These are phyloP conservation scores for Penicillium roqueforti DNA, from an alignment of 495 filamentous ascomycete species.

Conservation along the genomic window DNA sequence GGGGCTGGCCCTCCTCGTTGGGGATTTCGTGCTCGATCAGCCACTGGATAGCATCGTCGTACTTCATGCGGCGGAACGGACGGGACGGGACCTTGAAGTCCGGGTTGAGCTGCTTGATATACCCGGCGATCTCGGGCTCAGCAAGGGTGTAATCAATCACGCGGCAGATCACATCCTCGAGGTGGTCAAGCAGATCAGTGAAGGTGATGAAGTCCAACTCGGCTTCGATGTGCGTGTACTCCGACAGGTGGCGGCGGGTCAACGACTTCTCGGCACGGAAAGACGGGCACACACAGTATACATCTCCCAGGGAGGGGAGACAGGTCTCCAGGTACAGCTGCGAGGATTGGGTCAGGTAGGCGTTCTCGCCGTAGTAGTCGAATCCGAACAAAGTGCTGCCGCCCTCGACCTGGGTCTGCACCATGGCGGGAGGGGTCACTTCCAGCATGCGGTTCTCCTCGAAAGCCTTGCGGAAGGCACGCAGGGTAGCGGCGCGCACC, in stretches of 20 bases:
- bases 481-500: constrained; percentile 78
- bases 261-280: constrained; percentile 97
- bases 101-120: constrained; percentile 81
- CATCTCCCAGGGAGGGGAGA: constrained; percentile 83
- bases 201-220: constrained; percentile 97
- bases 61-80: constrained; percentile 94
- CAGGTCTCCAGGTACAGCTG: constrained; percentile 98
- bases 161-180: constrained; percentile 83
- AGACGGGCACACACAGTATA: constrained; percentile 96
- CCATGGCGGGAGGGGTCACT: constrained; percentile 90
- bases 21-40: constrained; percentile 78
- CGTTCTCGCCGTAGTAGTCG: constrained; percentile 89
- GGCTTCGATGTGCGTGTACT: constrained; percentile 96
- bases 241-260: constrained; percentile 88
- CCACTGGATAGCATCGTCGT: constrained; percentile 92
- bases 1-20: constrained; percentile 88
- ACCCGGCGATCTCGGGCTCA: constrained; percentile 62
- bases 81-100: constrained; percentile 76
- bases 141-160: constrained; percentile 74
- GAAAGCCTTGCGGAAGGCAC: constrained; percentile 79
- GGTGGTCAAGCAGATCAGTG: constrained; percentile 81
- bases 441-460: constrained; percentile 73
- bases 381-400: constrained; percentile 91
- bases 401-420: constrained; percentile 98
- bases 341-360: constrained; percentile 94